phyloP scores from a whole-genome alignment of 164 flowering plant species.

The Dillenia turbinata region DNA sequence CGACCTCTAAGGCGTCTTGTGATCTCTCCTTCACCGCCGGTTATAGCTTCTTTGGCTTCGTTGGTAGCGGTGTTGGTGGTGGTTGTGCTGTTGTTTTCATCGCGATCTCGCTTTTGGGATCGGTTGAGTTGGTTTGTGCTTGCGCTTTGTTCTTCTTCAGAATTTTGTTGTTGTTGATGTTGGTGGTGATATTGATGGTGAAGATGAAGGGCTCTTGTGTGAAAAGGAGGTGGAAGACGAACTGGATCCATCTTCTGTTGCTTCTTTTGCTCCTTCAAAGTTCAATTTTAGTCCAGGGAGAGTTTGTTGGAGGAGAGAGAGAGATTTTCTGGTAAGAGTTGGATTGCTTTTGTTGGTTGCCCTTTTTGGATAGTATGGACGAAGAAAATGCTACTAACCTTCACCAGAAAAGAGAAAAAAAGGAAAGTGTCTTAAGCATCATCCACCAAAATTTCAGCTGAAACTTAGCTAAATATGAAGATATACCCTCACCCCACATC shows the following conservation, averaged over 20 bases:
- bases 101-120: slow-evolving; percentile 34
- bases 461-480: neutral
- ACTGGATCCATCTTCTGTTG: slow-evolving; percentile 56
- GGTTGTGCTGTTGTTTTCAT: slow-evolving; percentile 11
- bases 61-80: slow-evolving; percentile 11
- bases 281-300: neutral
- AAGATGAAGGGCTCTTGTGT: slow-evolving; percentile 59
- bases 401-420: slow-evolving; percentile 12
- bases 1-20: slow-evolving; percentile 70
- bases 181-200: slow-evolving; percentile 44
- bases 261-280: neutral
- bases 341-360: neutral
- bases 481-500: slow-evolving; percentile 5
- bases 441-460: slow-evolving; percentile 38
- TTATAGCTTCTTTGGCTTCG: slow-evolving; percentile 19
- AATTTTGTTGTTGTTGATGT: slow-evolving; percentile 44
- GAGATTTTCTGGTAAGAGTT: neutral
- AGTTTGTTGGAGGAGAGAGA: slow-evolving; percentile 2
- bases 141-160: slow-evolving; percentile 54
- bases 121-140: slow-evolving; percentile 23
- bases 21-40: slow-evolving; percentile 44
- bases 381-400: slow-evolving; percentile 19
- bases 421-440: slow-evolving; percentile 17
- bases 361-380: slow-evolving; percentile 4
- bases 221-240: slow-evolving; percentile 81